Conservation (phyloP, 2,329 filamentous ascomycete genomes). For the Parasarocladium wereldwijsianum region DNA sequence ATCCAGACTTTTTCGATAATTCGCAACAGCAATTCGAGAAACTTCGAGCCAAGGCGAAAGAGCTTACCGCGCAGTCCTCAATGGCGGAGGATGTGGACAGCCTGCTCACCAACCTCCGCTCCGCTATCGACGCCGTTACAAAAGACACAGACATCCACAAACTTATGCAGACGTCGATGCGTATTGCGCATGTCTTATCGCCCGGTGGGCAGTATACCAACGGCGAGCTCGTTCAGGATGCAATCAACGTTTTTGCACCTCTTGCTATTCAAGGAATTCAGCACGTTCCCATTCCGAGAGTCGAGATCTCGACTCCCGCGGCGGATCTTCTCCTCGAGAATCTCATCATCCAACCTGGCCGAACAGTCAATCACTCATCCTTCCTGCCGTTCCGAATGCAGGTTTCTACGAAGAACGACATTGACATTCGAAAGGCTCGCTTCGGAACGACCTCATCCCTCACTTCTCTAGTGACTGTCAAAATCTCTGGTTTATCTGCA, state of each 20-base stretch:
- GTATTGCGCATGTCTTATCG: conserved; percentile 55
- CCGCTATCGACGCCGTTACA: conserved; percentile 52
- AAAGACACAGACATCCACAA: conserved; percentile 59
- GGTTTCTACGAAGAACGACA: conserved; percentile 70
- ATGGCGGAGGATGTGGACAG: conserved; percentile 60
- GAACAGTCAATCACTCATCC: conserved; percentile 69
- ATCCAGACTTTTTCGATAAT: conserved; percentile 74
- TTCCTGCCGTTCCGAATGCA: conserved; percentile 79
- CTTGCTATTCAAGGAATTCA: conserved; percentile 64
- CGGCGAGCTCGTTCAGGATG: conserved; percentile 57
- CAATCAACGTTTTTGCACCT: conserved; percentile 68
- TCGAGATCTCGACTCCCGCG: conserved; percentile 75
- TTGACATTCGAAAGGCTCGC: conserved; percentile 69
- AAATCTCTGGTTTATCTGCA: conserved; percentile 68
- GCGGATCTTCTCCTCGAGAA: conserved; percentile 83
- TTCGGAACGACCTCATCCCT: conserved; percentile 44
- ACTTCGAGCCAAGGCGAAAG: conserved; percentile 39
- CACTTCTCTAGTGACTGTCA: conserved; percentile 61
- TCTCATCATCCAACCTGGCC: conserved; percentile 75
- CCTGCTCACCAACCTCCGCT: conserved; percentile 53
- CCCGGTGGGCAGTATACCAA: conserved; percentile 51
- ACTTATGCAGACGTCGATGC: conserved; percentile 50
- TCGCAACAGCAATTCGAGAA: conserved; percentile 41
- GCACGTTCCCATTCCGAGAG: conserved; percentile 74
- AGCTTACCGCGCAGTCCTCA: conserved; percentile 51